Conservation (phyloP, 2,329 filamentous ascomycete genomes). For the Ceratocystis harringtonii region DNA sequence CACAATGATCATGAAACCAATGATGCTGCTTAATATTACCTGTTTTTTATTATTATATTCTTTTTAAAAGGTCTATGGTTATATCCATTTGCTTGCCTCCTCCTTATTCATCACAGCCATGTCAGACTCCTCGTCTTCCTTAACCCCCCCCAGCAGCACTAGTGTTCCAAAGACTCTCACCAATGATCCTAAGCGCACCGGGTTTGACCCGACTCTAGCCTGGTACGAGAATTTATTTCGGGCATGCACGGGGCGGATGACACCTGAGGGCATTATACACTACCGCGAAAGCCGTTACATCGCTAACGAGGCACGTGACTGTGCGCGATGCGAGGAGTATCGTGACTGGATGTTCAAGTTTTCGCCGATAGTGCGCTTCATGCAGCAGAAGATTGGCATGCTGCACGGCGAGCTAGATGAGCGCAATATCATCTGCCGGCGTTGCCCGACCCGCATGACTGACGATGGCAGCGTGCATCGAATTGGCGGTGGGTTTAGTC, state of each 20-base stretch:
- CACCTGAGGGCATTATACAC: conserved; percentile 50
- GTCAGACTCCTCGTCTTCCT: conserved; percentile 2
- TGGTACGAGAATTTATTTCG: conserved; percentile 79
- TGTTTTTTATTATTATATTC: neutral
- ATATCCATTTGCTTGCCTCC: neutral
- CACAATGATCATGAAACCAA: neutral
- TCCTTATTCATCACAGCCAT: neutral
- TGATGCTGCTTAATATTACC: neutral
- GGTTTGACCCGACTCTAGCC: conserved; percentile 44
- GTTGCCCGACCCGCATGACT: conserved; percentile 50
- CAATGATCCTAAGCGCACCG: conserved; percentile 46
- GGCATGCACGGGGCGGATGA: conserved; percentile 61
- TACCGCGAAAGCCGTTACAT: conserved; percentile 67
- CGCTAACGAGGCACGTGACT: conserved; percentile 62
- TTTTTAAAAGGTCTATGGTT: too few species aligned
- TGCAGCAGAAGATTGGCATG: conserved; percentile 64
- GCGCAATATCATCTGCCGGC: conserved; percentile 65
- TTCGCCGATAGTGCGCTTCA: conserved; percentile 74
- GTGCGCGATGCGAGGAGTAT: conserved; percentile 63
- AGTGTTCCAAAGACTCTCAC: conserved; percentile 26
- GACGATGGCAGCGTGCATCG: conserved; percentile 46
- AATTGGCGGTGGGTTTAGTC: conserved; percentile 67
- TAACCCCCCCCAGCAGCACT: neutral
- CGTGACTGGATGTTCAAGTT: conserved; percentile 73
- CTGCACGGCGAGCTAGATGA: conserved; percentile 62